Evolutionary conservation across 345 rosid genomes (phyloP).

Genomic region (Citrus mangshanensis): DNA sequence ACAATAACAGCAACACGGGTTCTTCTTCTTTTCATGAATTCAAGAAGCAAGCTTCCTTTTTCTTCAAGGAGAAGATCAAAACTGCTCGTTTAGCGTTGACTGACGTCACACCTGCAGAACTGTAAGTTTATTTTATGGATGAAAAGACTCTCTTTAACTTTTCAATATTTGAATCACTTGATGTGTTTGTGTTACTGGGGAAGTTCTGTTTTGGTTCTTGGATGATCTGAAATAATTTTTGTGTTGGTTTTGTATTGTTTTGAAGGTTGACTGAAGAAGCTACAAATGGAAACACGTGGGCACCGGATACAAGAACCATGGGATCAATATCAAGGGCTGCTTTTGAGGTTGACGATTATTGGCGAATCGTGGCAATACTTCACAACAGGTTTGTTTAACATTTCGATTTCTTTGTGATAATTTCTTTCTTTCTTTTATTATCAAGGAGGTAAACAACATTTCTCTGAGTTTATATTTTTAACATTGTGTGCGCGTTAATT

Average conservation of each 20-base stretch:
- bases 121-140: conserved; percentile 27
- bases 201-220: conserved; percentile 2
- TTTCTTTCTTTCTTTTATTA: too few species aligned
- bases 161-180: background rate
- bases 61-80: conserved; percentile 88
- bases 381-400: conserved; percentile 59
- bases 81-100: conserved; percentile 88
- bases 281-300: conserved; percentile 55
- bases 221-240: conserved; percentile 21
- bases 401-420: background rate
- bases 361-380: conserved; percentile 71
- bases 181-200: background rate
- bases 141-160: background rate
- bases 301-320: conserved; percentile 61
- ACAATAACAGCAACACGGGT: conserved; percentile 41
- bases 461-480: background rate
- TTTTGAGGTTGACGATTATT: conserved; percentile 87
- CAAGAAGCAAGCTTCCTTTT: conserved; percentile 91
- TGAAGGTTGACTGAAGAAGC: conserved; percentile 85
- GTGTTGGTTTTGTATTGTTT: background rate
- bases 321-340: conserved; percentile 83
- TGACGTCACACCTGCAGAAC: conserved; percentile 73
- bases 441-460: too few species aligned
- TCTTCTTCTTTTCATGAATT: conserved; percentile 61
- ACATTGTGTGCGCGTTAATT: background rate